Base-by-base conservation (phyloP, 2,329 filamentous ascomycete species). In the Verticillium nonalfalfae region DNA sequence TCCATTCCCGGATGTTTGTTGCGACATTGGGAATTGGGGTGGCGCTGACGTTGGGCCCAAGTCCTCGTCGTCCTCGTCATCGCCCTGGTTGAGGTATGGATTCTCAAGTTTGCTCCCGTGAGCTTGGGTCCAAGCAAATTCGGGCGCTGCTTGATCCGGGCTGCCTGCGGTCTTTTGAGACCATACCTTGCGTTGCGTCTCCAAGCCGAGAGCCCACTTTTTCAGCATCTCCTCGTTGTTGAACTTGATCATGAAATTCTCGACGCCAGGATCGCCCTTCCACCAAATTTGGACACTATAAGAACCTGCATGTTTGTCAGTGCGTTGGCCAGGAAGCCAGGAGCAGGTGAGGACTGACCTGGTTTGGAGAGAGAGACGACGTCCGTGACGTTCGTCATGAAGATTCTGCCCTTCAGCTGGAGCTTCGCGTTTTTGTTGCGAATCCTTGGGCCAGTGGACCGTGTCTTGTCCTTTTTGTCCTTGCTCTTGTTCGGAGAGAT, bases 331-430 rank as follows among this genome's bases (percentile, higher is more conserved):
- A 63, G 45, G 34, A 55, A 57, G 31, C 54, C 45, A 65, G 59
- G 35, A 26, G n/a, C 45, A 18, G 52, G 14, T 15, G n/a, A 14
- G n/a, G 62, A 72, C 84, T 72, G 85, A 96, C 93, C 93, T 75
- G 92, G 91, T 74, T 93, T 97, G 58, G 89, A 87, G 63, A 95
- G 81, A 18, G 90, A 93, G 52, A 97, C 81, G n/a, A 97, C 89
- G 73, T 97, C 92, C 45, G 93, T 98, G 60, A 99, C 94, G 71
- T 99, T 99, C 68, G 93, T 93, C 93, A 99, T 98, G 78, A 97
- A 98, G 69, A 99, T 99, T 59, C 95, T 87, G 45, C 95, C 95
- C 76, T 99, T 99, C 35, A 99, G 83, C 75, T 97, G 93, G 64
- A 98, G 81, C 75, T 94, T 97, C 52, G 89, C 90, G 69, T 86